Percentiles rank a stretch among this genome's conserved stretches.
phyloP scores from a whole-genome alignment of 2,329 filamentous ascomycete genomes.

The Xylariaceae sp. region DNA sequence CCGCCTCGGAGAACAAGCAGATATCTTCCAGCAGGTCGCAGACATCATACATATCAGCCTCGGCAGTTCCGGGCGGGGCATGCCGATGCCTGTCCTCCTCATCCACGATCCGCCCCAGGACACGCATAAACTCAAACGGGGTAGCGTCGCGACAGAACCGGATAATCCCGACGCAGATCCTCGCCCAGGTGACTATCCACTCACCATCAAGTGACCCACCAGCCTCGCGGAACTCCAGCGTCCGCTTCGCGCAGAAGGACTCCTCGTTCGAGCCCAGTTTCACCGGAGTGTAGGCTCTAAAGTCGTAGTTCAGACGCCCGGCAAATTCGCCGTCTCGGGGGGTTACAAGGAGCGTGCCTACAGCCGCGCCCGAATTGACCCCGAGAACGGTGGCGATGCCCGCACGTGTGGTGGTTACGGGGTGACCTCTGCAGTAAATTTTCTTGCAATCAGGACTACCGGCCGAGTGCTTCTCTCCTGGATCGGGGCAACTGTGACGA shows the following conservation, averaged over 20 bases:
- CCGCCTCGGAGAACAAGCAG: conserved; percentile 32
- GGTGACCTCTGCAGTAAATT: neutral
- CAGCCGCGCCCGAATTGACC: conserved; percentile 25
- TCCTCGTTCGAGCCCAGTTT: neutral
- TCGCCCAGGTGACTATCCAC: conserved; percentile 35
- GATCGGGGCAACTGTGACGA: conserved; percentile 1
- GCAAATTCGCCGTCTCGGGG: neutral
- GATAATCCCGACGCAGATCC: conserved; percentile 34
- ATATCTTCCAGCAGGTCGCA: conserved; percentile 37
- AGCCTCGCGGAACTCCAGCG: conserved; percentile 39
- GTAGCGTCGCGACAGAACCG: conserved; percentile 19
- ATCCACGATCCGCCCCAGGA: conserved; percentile 28
- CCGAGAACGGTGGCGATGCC: conserved; percentile 27
- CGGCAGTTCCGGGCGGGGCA: conserved; percentile 14
- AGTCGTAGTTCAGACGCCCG: conserved; percentile 26
- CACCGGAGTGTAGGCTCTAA: conserved; percentile 17
- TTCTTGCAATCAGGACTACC: neutral
- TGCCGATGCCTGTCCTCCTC: conserved; percentile 29
- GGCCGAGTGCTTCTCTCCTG: neutral
- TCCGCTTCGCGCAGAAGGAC: neutral
- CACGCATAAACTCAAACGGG: conserved; percentile 19
- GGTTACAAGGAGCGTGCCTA: conserved; percentile 19
- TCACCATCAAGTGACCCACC: conserved; percentile 33
- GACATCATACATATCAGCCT: conserved; percentile 32
- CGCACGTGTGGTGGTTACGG: neutral